phyloP scores from a whole-genome alignment of 2,329 filamentous ascomycete genomes.

The Diplodia intermedia region DNA sequence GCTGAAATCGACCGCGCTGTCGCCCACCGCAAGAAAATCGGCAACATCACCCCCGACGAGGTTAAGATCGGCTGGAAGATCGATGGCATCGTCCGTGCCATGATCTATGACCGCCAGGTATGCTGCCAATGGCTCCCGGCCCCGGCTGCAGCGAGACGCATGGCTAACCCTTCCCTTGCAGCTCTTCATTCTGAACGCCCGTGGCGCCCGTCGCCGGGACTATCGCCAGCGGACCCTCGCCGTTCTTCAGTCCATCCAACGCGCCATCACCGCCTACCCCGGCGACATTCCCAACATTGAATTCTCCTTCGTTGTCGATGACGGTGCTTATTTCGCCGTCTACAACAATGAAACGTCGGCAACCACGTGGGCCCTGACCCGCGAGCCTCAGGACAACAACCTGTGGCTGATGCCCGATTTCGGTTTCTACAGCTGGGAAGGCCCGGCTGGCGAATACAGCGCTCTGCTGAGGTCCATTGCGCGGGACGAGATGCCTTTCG shows the following conservation, averaged over 20 bases:
- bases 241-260: slow-evolving; percentile 61
- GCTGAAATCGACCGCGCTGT: slow-evolving; percentile 39
- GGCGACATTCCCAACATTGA: slow-evolving; percentile 58
- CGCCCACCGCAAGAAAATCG: slow-evolving; percentile 35
- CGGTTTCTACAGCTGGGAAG: slow-evolving; percentile 35
- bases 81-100: slow-evolving; percentile 38
- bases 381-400: slow-evolving; percentile 29
- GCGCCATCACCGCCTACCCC: slow-evolving; percentile 60
- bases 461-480: slow-evolving; percentile 33
- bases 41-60: slow-evolving; percentile 37
- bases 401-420: slow-evolving; percentile 39
- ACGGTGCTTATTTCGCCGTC: slow-evolving; percentile 31
- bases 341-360: slow-evolving; percentile 28
- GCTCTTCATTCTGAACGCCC: slow-evolving; percentile 45
- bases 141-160: not conserved
- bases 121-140: not conserved
- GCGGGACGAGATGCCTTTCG: slow-evolving; percentile 27
- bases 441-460: slow-evolving; percentile 31
- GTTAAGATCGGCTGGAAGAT: slow-evolving; percentile 39
- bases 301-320: slow-evolving; percentile 58
- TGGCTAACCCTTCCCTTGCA: slow-evolving; percentile 33
- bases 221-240: slow-evolving; percentile 47
- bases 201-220: slow-evolving; percentile 35
- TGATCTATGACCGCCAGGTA: slow-evolving; percentile 43
- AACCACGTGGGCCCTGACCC: slow-evolving; percentile 31